Evolutionary conservation across 805 yeast genomes (phyloP).

Genomic region (Saturnispora gosingensis): DNA sequence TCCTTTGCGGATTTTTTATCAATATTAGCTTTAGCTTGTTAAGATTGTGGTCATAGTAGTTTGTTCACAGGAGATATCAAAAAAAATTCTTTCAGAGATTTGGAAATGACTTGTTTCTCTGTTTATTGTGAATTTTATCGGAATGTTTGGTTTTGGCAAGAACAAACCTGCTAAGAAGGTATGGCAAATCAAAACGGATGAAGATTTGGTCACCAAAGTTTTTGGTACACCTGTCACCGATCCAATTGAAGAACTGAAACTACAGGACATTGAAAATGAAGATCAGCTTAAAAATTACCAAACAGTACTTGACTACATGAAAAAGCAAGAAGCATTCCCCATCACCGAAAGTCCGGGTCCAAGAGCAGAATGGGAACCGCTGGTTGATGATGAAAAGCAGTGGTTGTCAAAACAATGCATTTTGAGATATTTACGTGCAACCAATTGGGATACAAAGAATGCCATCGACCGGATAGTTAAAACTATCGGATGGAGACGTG

Average conservation of each 20-base stretch:
- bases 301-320: constrained; percentile 51
- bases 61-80: neutral
- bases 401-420: constrained; percentile 92
- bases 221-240: constrained; percentile 46
- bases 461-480: constrained; percentile 64
- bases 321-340: constrained; percentile 40
- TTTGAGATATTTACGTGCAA: constrained; percentile 81
- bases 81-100: neutral
- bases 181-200: constrained; percentile 22
- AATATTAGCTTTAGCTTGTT: constrained; percentile 57
- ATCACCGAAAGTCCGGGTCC: constrained; percentile 32
- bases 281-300: constrained; percentile 53
- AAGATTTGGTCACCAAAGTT: constrained; percentile 31
- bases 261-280: constrained; percentile 28
- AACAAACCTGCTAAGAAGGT: constrained; percentile 16
- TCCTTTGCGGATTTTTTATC: constrained; percentile 59
- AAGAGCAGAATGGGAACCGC: constrained; percentile 29
- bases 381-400: constrained; percentile 53
- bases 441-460: constrained; percentile 72
- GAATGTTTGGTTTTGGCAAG: constrained; percentile 25
- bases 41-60: constrained; percentile 1
- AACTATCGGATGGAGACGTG: constrained; percentile 88
- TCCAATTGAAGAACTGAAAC: constrained; percentile 31
- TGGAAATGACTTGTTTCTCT: neutral
- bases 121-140: neutral